A percentile compares a stretch with the other conserved stretches of the same genome.
Conservation (phyloP, 768 basidiomycete genomes). For the Lactarius sp. region DNA sequence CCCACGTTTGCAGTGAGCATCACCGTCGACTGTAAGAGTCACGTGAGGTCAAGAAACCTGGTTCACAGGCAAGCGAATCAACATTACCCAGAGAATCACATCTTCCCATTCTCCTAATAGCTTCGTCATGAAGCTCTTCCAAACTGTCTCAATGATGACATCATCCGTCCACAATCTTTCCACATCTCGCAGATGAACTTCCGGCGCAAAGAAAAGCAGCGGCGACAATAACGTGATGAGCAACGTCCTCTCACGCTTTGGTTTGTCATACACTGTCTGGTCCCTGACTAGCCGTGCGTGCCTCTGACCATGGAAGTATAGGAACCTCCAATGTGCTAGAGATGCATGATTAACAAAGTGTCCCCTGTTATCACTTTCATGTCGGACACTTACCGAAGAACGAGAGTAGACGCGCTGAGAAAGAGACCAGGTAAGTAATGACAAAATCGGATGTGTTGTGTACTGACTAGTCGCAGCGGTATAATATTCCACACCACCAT, state of each 20-base stretch:
- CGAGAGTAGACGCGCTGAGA: slow-evolving; percentile 12
- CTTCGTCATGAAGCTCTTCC: slow-evolving; percentile 13
- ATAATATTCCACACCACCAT: not conserved
- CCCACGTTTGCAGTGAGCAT: too few relatives aligned
- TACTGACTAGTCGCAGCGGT: slow-evolving; percentile 8
- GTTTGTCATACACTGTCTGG: not conserved
- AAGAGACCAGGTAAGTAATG: not conserved
- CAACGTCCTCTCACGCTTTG: not conserved
- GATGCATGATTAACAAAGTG: too few relatives aligned
- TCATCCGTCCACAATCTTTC: slow-evolving; percentile 12
- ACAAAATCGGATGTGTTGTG: not conserved
- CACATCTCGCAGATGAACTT: slow-evolving; percentile 7
- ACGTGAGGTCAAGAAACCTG: too few relatives aligned
- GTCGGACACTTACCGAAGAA: slow-evolving; percentile 6
- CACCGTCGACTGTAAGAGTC: too few relatives aligned
- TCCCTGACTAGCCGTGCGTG: not conserved
- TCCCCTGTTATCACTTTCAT: too few relatives aligned
- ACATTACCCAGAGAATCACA: too few relatives aligned
- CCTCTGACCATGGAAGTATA: slow-evolving; percentile 9
- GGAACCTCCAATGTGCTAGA: slow-evolving; percentile 17
- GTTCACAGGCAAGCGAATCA: too few relatives aligned
- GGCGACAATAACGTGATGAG: slow-evolving; percentile 17
- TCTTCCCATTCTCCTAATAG: slow-evolving; percentile 6
- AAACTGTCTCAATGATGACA: not conserved
- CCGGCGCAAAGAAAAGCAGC: slow-evolving; percentile 15